Conservation (phyloP, 2,329 filamentous ascomycete genomes). For the Karstenula rhodostoma region DNA sequence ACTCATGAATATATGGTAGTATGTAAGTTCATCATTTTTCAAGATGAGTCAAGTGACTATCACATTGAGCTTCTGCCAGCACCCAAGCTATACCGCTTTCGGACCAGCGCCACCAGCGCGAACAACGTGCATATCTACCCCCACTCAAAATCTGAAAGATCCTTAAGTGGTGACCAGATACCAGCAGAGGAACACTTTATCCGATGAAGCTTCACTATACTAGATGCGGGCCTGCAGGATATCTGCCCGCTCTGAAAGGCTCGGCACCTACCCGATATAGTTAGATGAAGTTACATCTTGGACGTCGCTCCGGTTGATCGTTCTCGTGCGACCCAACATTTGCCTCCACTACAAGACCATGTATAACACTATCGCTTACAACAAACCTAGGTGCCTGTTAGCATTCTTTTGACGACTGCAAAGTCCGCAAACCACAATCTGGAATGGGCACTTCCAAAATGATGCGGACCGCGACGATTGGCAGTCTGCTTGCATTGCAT, state of each 20-base stretch:
- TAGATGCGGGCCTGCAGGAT: not conserved
- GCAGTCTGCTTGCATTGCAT: not conserved
- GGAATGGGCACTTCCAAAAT: not conserved
- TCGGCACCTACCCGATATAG: slow-evolving; percentile 6
- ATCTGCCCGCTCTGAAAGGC: slow-evolving; percentile 1
- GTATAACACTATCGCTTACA: not conserved
- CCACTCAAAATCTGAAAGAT: no score
- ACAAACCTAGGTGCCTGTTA: not conserved
- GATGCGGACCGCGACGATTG: not conserved
- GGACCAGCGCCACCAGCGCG: no score
- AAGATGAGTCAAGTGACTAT: no score
- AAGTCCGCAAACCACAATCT: not conserved
- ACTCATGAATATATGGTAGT: no score
- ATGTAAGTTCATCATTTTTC: no score
- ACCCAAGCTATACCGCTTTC: no score
- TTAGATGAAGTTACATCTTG: slow-evolving; percentile 1
- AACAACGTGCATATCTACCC: no score
- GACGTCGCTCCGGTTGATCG: slow-evolving; percentile 1
- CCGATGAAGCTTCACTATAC: not conserved
- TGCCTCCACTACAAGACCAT: not conserved
- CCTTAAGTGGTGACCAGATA: no score
- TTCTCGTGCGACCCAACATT: not conserved
- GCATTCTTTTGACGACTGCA: not conserved
- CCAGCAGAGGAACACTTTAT: not conserved
- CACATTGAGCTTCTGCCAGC: no score